Evolutionary conservation across 129 eudicot genomes (phyloP), one percentile per base, ranked within the genome.

Genomic region (Oenanthe sinensis): DNA sequence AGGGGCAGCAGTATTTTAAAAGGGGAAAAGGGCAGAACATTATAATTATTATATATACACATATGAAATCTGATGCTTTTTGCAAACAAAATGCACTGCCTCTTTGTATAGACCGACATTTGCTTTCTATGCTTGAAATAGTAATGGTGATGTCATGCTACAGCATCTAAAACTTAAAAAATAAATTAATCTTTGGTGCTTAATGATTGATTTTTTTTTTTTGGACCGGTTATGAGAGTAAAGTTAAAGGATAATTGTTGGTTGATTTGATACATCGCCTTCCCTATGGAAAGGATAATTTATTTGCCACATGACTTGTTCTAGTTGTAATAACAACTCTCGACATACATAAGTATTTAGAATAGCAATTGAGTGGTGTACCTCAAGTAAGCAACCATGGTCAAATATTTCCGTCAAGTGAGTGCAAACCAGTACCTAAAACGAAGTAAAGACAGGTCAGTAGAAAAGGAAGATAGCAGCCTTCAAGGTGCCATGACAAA

Each of bases 361-460:
- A 9, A 76, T 58, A 69, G 37, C 72, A 40, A 24, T 28, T 67
- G 13, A 71, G 46, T 28, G 24, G 78, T 44, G 30, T 83, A 95
- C 98, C 98, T 87, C 85, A 68, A 86, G 80, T 75, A 95, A 82
- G 81, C 81, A 80, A 78, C 81, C 82, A 80, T 86, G 85, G 46
- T 79, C 86, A 84, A 90, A 86, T 78, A 95, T 90, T 81, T 90
- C 96, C 28, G 90, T 90, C 94, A 95, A 90, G 87, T 91, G 97
- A 79, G 98, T 94, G 82, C 96, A 91, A 74, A 94, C 81, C 79
- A 94, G 76, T 73, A 94, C 98, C 97, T 67, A 30, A 14, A 67
- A 12, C 12, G 71, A 26, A 67, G 68, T 33, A 67, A 33, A 30
- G 72, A 67, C 72, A 13, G 9, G 72, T 67, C 72, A 67, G 22